Percentiles rank a stretch among this genome's conserved stretches.
Evolutionary conservation across 345 rosid species (phyloP).

Genomic region (Salix udensis): DNA sequence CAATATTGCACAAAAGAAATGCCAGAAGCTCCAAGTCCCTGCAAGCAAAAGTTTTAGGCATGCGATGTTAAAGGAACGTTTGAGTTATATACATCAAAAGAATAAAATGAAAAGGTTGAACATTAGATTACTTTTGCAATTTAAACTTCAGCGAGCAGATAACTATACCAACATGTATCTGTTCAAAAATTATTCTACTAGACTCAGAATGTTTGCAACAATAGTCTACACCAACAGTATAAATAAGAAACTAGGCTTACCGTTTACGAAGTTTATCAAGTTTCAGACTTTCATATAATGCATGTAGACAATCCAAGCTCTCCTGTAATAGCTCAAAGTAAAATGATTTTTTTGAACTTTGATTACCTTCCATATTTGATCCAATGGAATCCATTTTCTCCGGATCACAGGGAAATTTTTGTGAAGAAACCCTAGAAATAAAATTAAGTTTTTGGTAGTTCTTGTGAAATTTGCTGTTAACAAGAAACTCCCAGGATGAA

Average conservation of each 20-base stretch:
- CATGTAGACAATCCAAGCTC: slow-evolving; percentile 76
- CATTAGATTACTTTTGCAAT: too few relatives aligned
- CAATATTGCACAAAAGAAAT: slow-evolving; percentile 59
- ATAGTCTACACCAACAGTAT: neutral
- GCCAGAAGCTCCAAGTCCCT: slow-evolving; percentile 89
- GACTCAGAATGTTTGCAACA: neutral
- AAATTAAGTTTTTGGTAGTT: slow-evolving; percentile 47
- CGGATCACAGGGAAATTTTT: slow-evolving; percentile 20
- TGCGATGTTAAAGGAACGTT: neutral
- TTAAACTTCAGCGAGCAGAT: too few relatives aligned
- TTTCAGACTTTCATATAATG: slow-evolving; percentile 89
- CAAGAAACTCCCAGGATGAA: slow-evolving; percentile 88
- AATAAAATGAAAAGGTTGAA: too few relatives aligned
- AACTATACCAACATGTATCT: too few relatives aligned
- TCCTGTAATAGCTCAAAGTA: slow-evolving; percentile 50
- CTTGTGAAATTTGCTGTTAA: slow-evolving; percentile 75
- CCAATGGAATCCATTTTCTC: slow-evolving; percentile 27
- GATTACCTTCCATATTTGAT: slow-evolving; percentile 33
- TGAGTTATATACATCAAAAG: neutral
- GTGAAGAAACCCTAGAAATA: slow-evolving; percentile 35
- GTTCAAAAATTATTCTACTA: neutral
- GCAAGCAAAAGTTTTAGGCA: slow-evolving; percentile 2
- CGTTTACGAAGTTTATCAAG: slow-evolving; percentile 79
- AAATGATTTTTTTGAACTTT: slow-evolving; percentile 37
- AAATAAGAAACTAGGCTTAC: slow-evolving; percentile 36